Base-by-base conservation (phyloP, 2,329 filamentous ascomycete genomes). In the Achaetomium macrosporum region DNA sequence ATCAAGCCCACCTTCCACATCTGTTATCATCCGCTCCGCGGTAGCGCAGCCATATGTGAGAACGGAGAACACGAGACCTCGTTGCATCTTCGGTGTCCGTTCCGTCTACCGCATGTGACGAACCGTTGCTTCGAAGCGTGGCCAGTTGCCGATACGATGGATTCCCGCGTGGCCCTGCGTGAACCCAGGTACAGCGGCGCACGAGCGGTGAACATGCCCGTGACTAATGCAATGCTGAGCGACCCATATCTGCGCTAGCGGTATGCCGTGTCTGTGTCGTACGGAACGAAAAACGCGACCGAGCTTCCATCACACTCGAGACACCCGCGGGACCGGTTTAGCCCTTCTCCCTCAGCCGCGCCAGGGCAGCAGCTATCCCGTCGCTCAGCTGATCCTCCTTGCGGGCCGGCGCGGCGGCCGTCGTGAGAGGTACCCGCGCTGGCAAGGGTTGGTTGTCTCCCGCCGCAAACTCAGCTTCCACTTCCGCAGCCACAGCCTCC, bases 341-440 rank as follows among this genome's bases (percentile, higher is more conserved):
- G 25, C 70, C 69, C 29, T 70, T 69, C 50, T 82, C 71, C 51
- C 81, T 72, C 20, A 86, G 66, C 58, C 71, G 82, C 8, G 81
- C 81, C 55, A 86, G 63, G 15, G 83, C 83, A 31, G 79, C 80
- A 42, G 82, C 80, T 43, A 86, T 69, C 2, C 83, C 81, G 42
- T 75, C 79, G 55, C 75, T 75, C 5, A 85, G 67, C 31, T 74
- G 67, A 5, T 78, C 72, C 35, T 70, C 68, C 55, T 65, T 68
- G 39, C 58, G 61, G 37, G 60, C 51, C 57, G 30, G 54, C 40
- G 51, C 55, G 50, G 42, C 58, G 42, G 51, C 59, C 55, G 42
- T 59, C 57, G 44, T 56, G 51, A 35, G 47, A 15, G 4, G 29
- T 15, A 7, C 20, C 25, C 29, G 35, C 10, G 35, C 19, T 19